phyloP scores from a whole-genome alignment of 2,329 filamentous ascomycete species.

The Calonectria montana region DNA sequence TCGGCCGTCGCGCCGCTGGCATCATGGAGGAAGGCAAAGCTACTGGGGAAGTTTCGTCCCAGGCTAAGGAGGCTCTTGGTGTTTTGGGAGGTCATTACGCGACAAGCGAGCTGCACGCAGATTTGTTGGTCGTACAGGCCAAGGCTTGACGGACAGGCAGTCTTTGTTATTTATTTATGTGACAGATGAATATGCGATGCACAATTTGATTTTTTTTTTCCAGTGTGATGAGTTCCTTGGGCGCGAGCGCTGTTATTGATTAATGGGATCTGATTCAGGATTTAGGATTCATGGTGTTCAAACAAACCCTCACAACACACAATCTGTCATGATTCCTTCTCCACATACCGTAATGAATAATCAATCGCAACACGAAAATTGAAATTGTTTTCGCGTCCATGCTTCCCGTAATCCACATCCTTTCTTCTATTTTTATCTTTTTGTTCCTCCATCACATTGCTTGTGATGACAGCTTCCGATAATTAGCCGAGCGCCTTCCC shows the following conservation, averaged over 20 bases:
- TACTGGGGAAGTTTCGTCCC: not conserved
- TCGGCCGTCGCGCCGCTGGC: not conserved
- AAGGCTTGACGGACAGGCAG: not conserved
- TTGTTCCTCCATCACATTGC: no score
- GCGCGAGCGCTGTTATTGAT: not conserved
- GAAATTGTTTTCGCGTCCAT: no score
- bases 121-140: conserved; percentile 12
- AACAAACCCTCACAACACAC: no score
- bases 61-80: conserved; percentile 10
- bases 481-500: not conserved
- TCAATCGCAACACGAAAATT: no score
- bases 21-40: conserved; percentile 13
- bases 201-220: not conserved
- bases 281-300: no score
- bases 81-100: conserved; percentile 11
- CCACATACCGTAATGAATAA: no score
- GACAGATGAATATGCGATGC: not conserved
- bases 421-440: no score
- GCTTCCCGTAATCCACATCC: no score
- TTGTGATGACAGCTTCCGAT: not conserved
- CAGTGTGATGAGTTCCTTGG: not conserved
- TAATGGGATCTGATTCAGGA: no score
- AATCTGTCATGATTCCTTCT: no score
- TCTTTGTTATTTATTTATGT: not conserved
- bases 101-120: conserved; percentile 1